These are phyloP conservation scores for Favolaschia claudopus DNA, from an alignment of 768 basidiomycete genomes.

Conservation along the genomic window DNA sequence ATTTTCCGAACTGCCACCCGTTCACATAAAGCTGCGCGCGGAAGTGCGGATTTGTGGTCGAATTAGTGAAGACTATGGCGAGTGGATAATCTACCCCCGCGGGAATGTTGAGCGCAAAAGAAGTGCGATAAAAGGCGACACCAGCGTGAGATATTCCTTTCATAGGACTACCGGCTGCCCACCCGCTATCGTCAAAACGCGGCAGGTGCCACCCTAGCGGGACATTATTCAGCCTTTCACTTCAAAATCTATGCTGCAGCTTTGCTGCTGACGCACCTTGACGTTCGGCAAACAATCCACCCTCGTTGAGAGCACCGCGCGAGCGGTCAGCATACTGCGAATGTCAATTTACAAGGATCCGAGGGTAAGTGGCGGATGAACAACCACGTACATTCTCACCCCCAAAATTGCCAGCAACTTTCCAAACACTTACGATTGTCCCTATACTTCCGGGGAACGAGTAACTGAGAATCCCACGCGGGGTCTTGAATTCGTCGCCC, in stretches of 20 bases:
- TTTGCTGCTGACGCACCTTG: constrained; percentile 42
- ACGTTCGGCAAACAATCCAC: constrained; percentile 64
- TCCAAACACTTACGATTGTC: constrained; percentile 54
- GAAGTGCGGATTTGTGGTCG: constrained; percentile 52
- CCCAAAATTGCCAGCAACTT: constrained; percentile 57
- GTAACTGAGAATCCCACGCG: constrained; percentile 57
- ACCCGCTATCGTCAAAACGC: constrained; percentile 54
- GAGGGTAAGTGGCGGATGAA: not conserved
- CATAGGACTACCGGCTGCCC: constrained; percentile 52
- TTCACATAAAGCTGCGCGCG: constrained; percentile 55
- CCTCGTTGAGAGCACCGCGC: constrained; percentile 67
- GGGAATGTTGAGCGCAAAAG: constrained; percentile 54
- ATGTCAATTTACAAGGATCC: not conserved
- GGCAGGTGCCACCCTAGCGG: constrained; percentile 64
- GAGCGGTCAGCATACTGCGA: constrained; percentile 52
- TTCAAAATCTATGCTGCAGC: constrained; percentile 1
- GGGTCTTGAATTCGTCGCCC: constrained; percentile 54
- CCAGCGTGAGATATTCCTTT: constrained; percentile 51
- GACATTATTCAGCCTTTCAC: too few relatives aligned
- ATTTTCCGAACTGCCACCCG: constrained; percentile 55
- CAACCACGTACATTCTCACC: constrained; percentile 48
- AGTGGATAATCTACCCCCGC: constrained; percentile 57
- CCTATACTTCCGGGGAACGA: constrained; percentile 49
- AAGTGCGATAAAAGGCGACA: constrained; percentile 56
- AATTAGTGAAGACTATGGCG: constrained; percentile 51